Base-by-base conservation (phyloP, 768 basidiomycete genomes). In the Psilocybe azurescens region DNA sequence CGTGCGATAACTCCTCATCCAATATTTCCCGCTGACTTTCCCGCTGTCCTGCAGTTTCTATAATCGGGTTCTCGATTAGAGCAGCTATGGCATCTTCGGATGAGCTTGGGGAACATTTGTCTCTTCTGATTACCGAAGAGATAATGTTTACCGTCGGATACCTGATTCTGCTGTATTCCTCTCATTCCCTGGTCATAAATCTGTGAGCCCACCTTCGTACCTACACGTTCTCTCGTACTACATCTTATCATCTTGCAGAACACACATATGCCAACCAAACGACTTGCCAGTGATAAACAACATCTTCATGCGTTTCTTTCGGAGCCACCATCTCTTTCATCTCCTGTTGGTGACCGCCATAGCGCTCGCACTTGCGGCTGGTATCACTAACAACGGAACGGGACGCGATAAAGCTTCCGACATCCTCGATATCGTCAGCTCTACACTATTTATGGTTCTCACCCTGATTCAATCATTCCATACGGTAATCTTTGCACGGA, bases 361-460 rank as follows among this genome's bases (percentile, higher is more conserved):
- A 10, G 39, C 29, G 4, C 50, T 60, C 1, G 55, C 53, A 14
- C 36, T 64, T 9, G 18, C 49, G 1, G 18, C 59, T 1, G 36
- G 39, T 4, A n/a, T 36, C 16, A 50, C 30, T 2, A 64, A 30
- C 18, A 46, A 49, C 13, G 53, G 55, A 11, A 53, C 36, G 24
- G 46, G 41, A 8, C n/a, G 28, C 16, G n/a, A 38, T 0, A 28
- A 46, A 14, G 28, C 55, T 2, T 59, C 58, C 1, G 24, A 59
- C 5, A 69, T 59, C 3, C 67, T 77, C 9, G 69, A 74, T 41
- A 70, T 69, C 62, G 75, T 62, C 32, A 73, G 78, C 68, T 67
- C 69, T 0, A 59, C 74, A 24, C 60, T 81, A 7, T 80, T 80
- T 65, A 65, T 80, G 16, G 69, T 73, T 44, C 66, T 80, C 24